These are phyloP conservation scores for Mrakiaceae sp. DNA, from an alignment of 1,284 basidiomycete genomes.

Conservation along the genomic window DNA sequence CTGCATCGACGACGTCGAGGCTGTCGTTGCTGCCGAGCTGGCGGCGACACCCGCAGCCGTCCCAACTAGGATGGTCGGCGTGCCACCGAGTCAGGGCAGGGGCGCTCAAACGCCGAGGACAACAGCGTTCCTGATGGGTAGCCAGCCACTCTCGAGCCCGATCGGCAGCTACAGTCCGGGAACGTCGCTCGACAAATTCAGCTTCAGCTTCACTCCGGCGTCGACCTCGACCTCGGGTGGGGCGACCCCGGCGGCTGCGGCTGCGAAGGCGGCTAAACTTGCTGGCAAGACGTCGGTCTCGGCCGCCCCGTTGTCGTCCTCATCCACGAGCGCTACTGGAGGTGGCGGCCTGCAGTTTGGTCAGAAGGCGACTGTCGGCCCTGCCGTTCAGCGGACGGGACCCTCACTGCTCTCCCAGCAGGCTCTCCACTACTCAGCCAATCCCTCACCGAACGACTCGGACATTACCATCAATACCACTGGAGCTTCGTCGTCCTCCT, in stretches of 20 bases:
- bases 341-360: slow-evolving; percentile 8
- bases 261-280: slow-evolving; percentile 24
- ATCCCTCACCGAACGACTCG: slow-evolving; percentile 27
- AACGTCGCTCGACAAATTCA: slow-evolving; percentile 79
- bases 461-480: slow-evolving; percentile 20
- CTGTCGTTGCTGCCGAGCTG: slow-evolving; percentile 79
- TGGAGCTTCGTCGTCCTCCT: neutral
- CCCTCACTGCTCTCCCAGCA: slow-evolving; percentile 75
- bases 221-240: slow-evolving; percentile 19
- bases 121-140: slow-evolving; percentile 79
- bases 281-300: slow-evolving; percentile 37
- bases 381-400: slow-evolving; percentile 41
- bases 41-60: slow-evolving; percentile 46
- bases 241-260: slow-evolving; percentile 27
- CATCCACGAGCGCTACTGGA: slow-evolving; percentile 1
- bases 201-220: slow-evolving; percentile 76
- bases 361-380: slow-evolving; percentile 38
- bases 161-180: slow-evolving; percentile 59
- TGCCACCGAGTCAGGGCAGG: slow-evolving; percentile 85
- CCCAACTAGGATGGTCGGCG: slow-evolving; percentile 76
- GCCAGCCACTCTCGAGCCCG: slow-evolving; percentile 76
- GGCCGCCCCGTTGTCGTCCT: slow-evolving; percentile 7
- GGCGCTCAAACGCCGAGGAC: slow-evolving; percentile 83
- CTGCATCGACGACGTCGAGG: slow-evolving; percentile 92
- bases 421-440: slow-evolving; percentile 37